phyloP scores from a whole-genome alignment of 768 basidiomycete species.

The Bullera alba region DNA sequence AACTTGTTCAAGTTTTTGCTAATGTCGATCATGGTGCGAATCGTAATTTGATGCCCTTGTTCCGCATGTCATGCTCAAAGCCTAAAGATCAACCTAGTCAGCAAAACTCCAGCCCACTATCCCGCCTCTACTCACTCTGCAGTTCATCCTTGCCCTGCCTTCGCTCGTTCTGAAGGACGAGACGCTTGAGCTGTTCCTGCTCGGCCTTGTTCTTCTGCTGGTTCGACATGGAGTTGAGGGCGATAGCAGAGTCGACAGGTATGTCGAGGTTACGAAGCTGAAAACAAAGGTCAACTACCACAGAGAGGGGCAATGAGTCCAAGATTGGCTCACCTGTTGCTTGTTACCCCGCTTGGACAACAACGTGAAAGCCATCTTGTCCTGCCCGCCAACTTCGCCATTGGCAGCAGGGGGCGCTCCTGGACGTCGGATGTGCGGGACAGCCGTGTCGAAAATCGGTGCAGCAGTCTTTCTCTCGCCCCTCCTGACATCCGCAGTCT shows the following conservation, averaged over 20 bases:
- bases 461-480: conserved; percentile 74
- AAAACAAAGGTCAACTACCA: background rate
- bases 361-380: conserved; percentile 81
- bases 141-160: conserved; percentile 42
- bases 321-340: conserved; percentile 60
- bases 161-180: conserved; percentile 52
- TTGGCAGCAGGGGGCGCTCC: conserved; percentile 36
- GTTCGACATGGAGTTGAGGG: conserved; percentile 80
- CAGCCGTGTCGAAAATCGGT: conserved; percentile 81
- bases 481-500: conserved; percentile 76
- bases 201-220: conserved; percentile 92
- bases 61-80: conserved; percentile 27
- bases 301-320: background rate
- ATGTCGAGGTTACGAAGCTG: conserved; percentile 56
- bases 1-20: too few species aligned
- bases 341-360: conserved; percentile 89
- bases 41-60: conserved; percentile 32
- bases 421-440: conserved; percentile 59
- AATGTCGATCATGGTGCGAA: conserved; percentile 1
- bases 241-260: conserved; percentile 77
- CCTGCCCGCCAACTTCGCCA: conserved; percentile 40
- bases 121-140: conserved; percentile 16
- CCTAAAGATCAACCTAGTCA: conserved; percentile 2
- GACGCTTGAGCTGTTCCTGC: conserved; percentile 91
- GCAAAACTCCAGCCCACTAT: background rate